Base-by-base conservation (phyloP, 2,329 filamentous ascomycete species). In the Apiospora koreana region DNA sequence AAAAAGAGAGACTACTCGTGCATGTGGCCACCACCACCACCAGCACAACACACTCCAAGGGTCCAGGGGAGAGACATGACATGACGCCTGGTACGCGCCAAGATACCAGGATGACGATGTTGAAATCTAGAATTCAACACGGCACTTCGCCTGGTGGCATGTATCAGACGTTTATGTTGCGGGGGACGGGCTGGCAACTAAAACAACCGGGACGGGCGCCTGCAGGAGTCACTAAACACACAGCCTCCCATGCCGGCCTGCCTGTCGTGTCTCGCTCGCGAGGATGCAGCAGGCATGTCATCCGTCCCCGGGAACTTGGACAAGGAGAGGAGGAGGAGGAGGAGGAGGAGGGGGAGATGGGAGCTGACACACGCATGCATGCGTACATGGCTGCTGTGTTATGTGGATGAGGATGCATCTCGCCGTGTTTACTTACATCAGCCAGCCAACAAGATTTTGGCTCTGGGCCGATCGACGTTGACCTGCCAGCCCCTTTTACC, bases 241-340 rank as follows among this genome's bases (percentile, higher is more conserved):
- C 41, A 43, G 41, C 41, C 21, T 38, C 21, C 31, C 54, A 62
- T 38, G 31, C 31, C 9, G 31, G 6, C 54, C 18, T 12, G 31
- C 38, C 28, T 62, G 54, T 62, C 31, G 28, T 38, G 54, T 62
- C 54, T 62, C 54, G 54, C 54, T 62, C 54, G 54, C 54, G 54
- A 38, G 54, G 50, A 58, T 35, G 50, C 28, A 45, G 10, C 42
- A 58, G 28, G 28, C 28, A 14, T 62, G 54, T 38, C 21, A 62
- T 62, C 41, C 41, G 41, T 43, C 9, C 28, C 54, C 54, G 54
- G 54, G 54, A 62, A 62, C 54, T 62, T 62, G 54, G 18, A 38
- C 9, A 28, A 35, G 42, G n/a, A n/a, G 14, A 45, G 42, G 14
- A 18, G 46, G 16, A 41, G 9, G 38, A 5, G 9, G 4, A 41